These are phyloP conservation scores for Lentinula aciculospora DNA, from an alignment of 768 basidiomycete genomes.

Conservation along the genomic window DNA sequence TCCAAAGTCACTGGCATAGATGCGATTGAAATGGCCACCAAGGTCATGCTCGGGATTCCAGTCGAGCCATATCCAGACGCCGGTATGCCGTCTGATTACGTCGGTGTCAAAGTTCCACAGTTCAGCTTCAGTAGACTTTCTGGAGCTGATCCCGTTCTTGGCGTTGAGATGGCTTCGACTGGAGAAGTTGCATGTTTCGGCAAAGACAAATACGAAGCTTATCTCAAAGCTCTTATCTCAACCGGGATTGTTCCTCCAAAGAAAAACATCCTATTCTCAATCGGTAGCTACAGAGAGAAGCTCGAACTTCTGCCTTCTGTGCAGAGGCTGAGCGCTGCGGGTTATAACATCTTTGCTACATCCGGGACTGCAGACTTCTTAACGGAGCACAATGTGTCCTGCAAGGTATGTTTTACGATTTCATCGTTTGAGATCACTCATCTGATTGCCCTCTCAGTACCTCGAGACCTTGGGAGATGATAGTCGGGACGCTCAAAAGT, in stretches of 20 bases:
- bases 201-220: slow-evolving; percentile 95
- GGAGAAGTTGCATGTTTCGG: slow-evolving; percentile 99
- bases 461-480: slow-evolving; percentile 82
- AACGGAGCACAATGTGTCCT: slow-evolving; percentile 92
- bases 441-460: slow-evolving; percentile 44
- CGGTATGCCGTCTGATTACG: slow-evolving; percentile 87
- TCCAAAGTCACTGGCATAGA: slow-evolving; percentile 98
- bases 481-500: slow-evolving; percentile 77
- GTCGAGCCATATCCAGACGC: slow-evolving; percentile 88
- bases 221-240: slow-evolving; percentile 94
- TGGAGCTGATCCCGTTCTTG: slow-evolving; percentile 94
- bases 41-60: slow-evolving; percentile 92
- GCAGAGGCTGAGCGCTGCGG: slow-evolving; percentile 88
- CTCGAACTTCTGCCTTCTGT: slow-evolving; percentile 92
- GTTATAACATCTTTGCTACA: slow-evolving; percentile 96
- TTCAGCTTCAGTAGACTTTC: slow-evolving; percentile 97
- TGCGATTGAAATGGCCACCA: slow-evolving; percentile 98
- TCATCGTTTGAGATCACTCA: not conserved
- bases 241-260: slow-evolving; percentile 93
- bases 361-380: slow-evolving; percentile 97
- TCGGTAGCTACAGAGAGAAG: slow-evolving; percentile 97
- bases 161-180: slow-evolving; percentile 99
- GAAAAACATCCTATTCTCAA: slow-evolving; percentile 96
- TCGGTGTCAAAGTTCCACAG: slow-evolving; percentile 99
- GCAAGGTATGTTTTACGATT: slow-evolving; percentile 59